These are phyloP conservation scores for Fraxinus dipetala DNA, from an alignment of 305 asterid genomes.

Conservation along the genomic window DNA sequence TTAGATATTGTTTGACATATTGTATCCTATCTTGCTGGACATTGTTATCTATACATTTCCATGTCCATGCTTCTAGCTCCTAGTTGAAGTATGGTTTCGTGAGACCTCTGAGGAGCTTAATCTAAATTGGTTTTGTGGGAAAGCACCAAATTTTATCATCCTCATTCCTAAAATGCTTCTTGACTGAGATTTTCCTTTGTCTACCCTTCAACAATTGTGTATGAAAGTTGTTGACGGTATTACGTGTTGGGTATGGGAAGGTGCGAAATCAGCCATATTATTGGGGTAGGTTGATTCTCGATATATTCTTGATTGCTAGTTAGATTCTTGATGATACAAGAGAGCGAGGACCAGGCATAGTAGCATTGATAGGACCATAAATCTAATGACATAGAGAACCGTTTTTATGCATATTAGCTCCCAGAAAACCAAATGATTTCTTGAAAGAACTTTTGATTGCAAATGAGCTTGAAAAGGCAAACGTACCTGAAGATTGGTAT, in stretches of 20 bases:
- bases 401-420: neutral
- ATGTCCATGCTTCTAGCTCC: neutral
- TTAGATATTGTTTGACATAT: neutral
- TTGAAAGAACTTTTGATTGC: neutral
- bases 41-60: neutral
- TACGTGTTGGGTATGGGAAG: neutral
- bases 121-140: neutral
- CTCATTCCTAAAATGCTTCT: neutral
- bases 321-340: neutral
- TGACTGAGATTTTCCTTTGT: neutral
- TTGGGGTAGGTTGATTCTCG: neutral
- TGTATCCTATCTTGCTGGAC: neutral
- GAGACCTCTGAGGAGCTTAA: neutral
- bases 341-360: neutral
- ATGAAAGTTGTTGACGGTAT: neutral
- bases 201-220: neutral
- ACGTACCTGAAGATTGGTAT: slow-evolving; percentile 1
- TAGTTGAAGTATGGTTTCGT: neutral
- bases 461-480: neutral
- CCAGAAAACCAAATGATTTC: neutral
- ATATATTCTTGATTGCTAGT: neutral
- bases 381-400: neutral
- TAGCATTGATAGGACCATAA: neutral
- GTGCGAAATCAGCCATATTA: neutral
- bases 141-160: neutral